Percentiles rank a stretch among this genome's conserved stretches.
These are phyloP conservation scores for Neolentinus lepideus DNA, from an alignment of 1,284 basidiomycete species.

Conservation along the genomic window DNA sequence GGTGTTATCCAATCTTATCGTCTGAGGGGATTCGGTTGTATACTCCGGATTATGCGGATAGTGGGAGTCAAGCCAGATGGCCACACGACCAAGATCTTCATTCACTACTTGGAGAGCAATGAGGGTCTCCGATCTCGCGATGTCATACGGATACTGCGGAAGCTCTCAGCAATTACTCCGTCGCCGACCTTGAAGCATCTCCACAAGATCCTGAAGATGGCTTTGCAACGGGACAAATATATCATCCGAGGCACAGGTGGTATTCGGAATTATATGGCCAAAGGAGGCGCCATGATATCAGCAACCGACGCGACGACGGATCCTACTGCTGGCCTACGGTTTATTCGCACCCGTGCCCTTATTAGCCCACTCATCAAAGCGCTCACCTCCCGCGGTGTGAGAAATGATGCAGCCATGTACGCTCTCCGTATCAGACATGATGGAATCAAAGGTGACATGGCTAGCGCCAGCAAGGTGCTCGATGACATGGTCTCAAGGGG, in stretches of 20 bases:
- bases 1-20: conserved; percentile 41
- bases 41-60: conserved; percentile 48
- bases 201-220: conserved; percentile 19
- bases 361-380: conserved; percentile 38
- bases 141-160: conserved; percentile 39
- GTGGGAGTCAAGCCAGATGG: conserved; percentile 41
- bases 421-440: conserved; percentile 58
- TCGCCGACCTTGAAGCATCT: conserved; percentile 40
- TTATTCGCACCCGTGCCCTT: conserved; percentile 26
- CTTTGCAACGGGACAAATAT: neutral
- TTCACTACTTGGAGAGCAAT: conserved; percentile 38
- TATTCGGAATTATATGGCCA: neutral
- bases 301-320: conserved; percentile 22
- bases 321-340: conserved; percentile 39
- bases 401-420: conserved; percentile 47
- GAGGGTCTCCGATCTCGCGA: conserved; percentile 33
- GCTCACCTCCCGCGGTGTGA: conserved; percentile 37
- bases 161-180: conserved; percentile 28
- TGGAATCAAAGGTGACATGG: conserved; percentile 40
- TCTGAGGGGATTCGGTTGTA: conserved; percentile 31
- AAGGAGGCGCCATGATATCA: too few species aligned
- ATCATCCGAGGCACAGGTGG: neutral
- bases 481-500: conserved; percentile 52
- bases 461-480: conserved; percentile 44
- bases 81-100: conserved; percentile 44